A percentile compares a stretch with the other conserved stretches of the same genome.
Evolutionary conservation across 176 grass and related monocot species (phyloP).

Genomic region (Hyparrhenia diplandra): DNA sequence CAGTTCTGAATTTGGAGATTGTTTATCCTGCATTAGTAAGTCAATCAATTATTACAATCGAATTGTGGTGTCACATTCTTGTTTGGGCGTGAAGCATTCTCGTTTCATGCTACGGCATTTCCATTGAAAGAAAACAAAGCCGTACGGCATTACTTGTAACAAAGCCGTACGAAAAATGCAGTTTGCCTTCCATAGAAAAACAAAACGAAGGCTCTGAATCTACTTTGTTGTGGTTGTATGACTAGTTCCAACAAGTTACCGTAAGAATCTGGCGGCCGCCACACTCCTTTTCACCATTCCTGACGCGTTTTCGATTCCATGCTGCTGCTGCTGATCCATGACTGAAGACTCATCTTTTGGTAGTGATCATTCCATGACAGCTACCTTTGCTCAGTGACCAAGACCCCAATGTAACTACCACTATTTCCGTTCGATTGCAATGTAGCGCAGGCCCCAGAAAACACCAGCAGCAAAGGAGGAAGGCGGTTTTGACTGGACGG

Average conservation of each 20-base stretch:
- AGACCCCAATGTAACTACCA: background rate
- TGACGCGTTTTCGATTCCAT: conserved; percentile 20
- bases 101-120: too few species aligned
- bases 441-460: background rate
- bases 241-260: background rate
- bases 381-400: conserved; percentile 1
- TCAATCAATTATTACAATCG: background rate
- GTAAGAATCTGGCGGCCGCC: background rate
- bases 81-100: background rate
- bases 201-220: background rate
- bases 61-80: background rate
- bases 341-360: background rate
- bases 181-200: background rate
- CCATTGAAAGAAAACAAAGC: too few species aligned
- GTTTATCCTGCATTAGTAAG: background rate
- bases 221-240: background rate
- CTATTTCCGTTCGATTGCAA: too few species aligned
- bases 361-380: conserved; percentile 33
- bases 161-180: background rate
- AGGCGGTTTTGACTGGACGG: conserved; percentile 23
- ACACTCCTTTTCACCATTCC: background rate
- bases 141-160: background rate
- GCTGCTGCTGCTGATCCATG: background rate
- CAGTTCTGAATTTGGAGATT: conserved; percentile 1
- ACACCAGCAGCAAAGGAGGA: conserved; percentile 16